Base-by-base conservation (phyloP, 1,139 yeast species). In the Meyerozyma athensensis region DNA sequence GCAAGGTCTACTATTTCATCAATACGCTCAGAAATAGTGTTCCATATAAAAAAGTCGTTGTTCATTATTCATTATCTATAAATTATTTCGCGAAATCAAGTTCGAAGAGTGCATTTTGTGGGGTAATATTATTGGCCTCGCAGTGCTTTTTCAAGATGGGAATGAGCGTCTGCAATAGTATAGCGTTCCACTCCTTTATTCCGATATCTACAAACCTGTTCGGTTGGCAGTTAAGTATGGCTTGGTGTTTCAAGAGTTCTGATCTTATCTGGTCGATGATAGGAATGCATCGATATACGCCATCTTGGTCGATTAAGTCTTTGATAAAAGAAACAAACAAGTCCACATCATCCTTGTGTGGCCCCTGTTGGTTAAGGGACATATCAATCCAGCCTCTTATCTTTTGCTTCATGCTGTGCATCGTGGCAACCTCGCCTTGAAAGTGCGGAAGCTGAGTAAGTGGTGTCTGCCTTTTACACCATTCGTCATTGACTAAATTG, bases 281-380 rank as follows among this genome's bases (percentile, higher is more conserved):
- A 17, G 52, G 43, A 8, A 56, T 16, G 28, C 61, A 49, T 22
- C 63, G 43, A n/a, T 47, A 43, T 2, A 56, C 30, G 26, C 54
- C 50, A 9, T 49, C 48, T 26, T 49, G 52, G 1, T 40, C 34
- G 17, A 58, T 39, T 28, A 66, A 43, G 12, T 40, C 43, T 14
- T 39, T 34, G 7, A 68, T 35, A 44, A 62, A 66, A 0, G 41
- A 43, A 1, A 43, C 52, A 41, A 78, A 74, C 9, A 68, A 48
- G 1, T 47, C 46, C 3, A 79, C 58, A 49, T 83, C 92, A 24
- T 73, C 81, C 3, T 48, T 50, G 48, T 79, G 81, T 0, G 90
- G 89, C 0, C 85, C 84, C 21, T 60, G 61, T 21, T 59, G 63
- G n/a, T 55, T 45, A 4, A 68, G 40, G 0, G 81, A 67, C 34